Base-by-base conservation (phyloP, 768 basidiomycete genomes). In the Strobilomyces echinocephalus region DNA sequence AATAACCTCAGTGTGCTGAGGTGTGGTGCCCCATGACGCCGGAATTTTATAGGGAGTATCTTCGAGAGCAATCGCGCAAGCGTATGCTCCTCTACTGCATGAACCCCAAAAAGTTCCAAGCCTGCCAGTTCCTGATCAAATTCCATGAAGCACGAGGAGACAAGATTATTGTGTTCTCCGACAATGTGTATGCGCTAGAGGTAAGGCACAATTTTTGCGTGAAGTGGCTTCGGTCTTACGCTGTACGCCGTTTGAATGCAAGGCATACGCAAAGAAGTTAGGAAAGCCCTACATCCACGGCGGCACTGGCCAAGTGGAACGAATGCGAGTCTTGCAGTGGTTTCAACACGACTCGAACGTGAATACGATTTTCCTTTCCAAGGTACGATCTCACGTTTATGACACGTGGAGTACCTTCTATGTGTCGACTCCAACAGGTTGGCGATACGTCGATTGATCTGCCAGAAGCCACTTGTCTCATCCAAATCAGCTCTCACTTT, bases 21-120 rank as follows among this genome's bases (percentile, higher is more conserved):
- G 97, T 99, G 8, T 99, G 97, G 97, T 99, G 97, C 67, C 91
- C 92, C 16, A 98, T 99, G 97, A 95, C 97, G 18, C 95, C 97
- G 6, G 95, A 98, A 68, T 99, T 99, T 69, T 99, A 98, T 70
- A 85, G 91, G 59, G 95, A 99, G 72, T 99, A 99, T 67, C 80
- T 99, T 59, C 79, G 90, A 57, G 91, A 94, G 69, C 87, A 90
- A 67, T 90, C 91, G 33, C 81, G 97, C 54, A 94, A 95, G 70
- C 85, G 91, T 59, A 97, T 97, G 84, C 77, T 99, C 39, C 76
- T 99, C 8, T 98, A 98, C 67, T 97, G 93, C 79, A 99, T 98
- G 97, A 99, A 99, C 66, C 97, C 97, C 14, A 92, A 90, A 67
- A 99, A 99, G 76, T 97, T 99, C 71, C 97, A 99, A 71, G 93